Percentiles rank a stretch among this genome's conserved stretches.
Conservation (phyloP, 2,329 filamentous ascomycete species). For the Monilinia laxa region DNA sequence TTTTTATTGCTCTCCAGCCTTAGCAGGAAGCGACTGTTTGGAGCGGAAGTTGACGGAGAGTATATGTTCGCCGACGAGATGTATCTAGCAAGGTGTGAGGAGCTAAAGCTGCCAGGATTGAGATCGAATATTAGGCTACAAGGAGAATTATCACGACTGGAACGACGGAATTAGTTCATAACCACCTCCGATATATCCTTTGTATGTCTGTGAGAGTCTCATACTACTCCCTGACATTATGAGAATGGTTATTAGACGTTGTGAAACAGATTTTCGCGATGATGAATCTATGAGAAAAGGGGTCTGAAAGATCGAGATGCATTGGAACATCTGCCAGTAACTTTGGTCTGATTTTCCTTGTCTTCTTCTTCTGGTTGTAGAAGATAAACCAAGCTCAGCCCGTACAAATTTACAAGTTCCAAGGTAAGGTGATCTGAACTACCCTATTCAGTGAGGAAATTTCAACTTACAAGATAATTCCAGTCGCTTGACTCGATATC, state of each 20-base stretch:
- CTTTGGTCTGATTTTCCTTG: background rate
- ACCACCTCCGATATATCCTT: background rate
- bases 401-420: background rate
- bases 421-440: background rate
- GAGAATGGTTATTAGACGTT: background rate
- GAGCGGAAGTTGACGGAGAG: background rate
- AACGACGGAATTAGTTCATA: background rate
- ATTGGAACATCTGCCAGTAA: background rate
- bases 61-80: background rate
- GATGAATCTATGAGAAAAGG: background rate
- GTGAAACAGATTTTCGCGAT: background rate
- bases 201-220: background rate
- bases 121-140: background rate
- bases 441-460: background rate
- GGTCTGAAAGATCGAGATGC: background rate
- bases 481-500: background rate
- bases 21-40: background rate
- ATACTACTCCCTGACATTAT: background rate
- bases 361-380: background rate
- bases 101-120: background rate
- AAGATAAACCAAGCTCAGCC: background rate
- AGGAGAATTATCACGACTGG: background rate
- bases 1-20: background rate
- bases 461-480: background rate
- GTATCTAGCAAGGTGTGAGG: background rate